phyloP scores from a whole-genome alignment of 768 basidiomycete species.

The Lactifluus echinatus region DNA sequence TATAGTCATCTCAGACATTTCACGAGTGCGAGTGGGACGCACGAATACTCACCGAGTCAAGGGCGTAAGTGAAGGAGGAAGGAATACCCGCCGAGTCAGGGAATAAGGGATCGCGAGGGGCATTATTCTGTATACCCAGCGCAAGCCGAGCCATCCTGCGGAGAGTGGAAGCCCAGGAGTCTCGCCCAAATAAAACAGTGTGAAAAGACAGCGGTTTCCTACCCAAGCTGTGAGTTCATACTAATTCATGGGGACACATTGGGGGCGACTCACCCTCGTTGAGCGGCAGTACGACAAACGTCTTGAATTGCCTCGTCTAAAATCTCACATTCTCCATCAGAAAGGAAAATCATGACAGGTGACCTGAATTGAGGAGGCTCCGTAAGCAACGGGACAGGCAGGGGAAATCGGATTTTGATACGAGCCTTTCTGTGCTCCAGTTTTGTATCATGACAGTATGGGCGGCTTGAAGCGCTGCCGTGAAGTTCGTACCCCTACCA shows the following conservation, averaged over 20 bases:
- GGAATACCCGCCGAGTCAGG: not conserved
- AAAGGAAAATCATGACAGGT: slow-evolving; percentile 49
- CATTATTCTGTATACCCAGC: slow-evolving; percentile 35
- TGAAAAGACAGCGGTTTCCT: slow-evolving; percentile 53
- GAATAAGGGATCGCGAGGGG: slow-evolving; percentile 32
- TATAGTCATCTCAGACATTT: no score
- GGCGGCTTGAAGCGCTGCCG: slow-evolving; percentile 31
- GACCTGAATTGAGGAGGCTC: slow-evolving; percentile 26
- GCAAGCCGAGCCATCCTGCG: slow-evolving; percentile 47
- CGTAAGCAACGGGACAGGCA: not conserved
- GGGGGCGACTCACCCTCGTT: slow-evolving; percentile 37
- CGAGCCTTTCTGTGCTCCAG: slow-evolving; percentile 46
- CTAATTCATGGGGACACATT: no score
- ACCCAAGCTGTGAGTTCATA: not conserved
- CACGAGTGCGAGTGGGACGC: no score
- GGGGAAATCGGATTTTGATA: not conserved
- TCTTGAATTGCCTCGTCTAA: slow-evolving; percentile 32
- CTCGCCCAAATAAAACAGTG: slow-evolving; percentile 44
- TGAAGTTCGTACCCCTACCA: slow-evolving; percentile 38
- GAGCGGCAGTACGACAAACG: slow-evolving; percentile 35
- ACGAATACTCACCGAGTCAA: slow-evolving; percentile 4
- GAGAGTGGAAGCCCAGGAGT: slow-evolving; percentile 26
- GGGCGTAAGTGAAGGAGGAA: slow-evolving; percentile 38
- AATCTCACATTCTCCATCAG: slow-evolving; percentile 43
- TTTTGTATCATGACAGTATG: slow-evolving; percentile 34